phyloP scores from a whole-genome alignment of 139 green algal species.

The Tetraselmis chui region DNA sequence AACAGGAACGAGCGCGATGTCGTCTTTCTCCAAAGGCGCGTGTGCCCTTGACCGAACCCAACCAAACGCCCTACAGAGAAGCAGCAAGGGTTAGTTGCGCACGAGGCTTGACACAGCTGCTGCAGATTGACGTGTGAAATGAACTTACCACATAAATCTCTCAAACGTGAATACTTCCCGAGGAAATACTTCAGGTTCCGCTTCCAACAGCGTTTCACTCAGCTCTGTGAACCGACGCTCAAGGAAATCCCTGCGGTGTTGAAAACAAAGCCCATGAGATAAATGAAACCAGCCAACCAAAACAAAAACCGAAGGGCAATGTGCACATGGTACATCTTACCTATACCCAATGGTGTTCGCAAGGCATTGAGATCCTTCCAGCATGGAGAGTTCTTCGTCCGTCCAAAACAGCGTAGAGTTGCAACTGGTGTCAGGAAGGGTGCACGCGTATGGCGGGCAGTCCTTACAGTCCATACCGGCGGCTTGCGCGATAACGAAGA shows the following conservation, averaged over 20 bases:
- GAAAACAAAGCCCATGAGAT: too few species aligned
- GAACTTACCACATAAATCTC: neutral
- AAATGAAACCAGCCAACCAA: too few species aligned
- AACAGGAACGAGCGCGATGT: conserved; percentile 70
- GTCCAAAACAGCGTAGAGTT: neutral
- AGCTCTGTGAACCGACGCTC: neutral
- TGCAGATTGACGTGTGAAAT: too few species aligned
- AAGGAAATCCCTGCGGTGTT: neutral
- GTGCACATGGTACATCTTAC: too few species aligned
- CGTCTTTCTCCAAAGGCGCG: conserved; percentile 56
- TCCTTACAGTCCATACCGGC: neutral
- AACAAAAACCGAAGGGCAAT: too few species aligned
- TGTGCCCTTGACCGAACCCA: conserved; percentile 61
- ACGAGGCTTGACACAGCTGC: too few species aligned
- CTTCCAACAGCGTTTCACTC: neutral
- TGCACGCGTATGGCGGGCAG: neutral
- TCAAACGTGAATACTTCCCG: neutral
- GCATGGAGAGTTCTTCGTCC: neutral
- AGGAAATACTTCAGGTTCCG: neutral
- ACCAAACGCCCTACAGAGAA: conserved; percentile 65
- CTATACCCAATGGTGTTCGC: neutral
- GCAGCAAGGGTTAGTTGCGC: too few species aligned
- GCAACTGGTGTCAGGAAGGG: neutral
- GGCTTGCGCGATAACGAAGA: neutral
- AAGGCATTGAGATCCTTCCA: neutral